Evolutionary conservation across 108 stramenopile genomes (phyloP).

Genomic region (Schizochytrium sp.): DNA sequence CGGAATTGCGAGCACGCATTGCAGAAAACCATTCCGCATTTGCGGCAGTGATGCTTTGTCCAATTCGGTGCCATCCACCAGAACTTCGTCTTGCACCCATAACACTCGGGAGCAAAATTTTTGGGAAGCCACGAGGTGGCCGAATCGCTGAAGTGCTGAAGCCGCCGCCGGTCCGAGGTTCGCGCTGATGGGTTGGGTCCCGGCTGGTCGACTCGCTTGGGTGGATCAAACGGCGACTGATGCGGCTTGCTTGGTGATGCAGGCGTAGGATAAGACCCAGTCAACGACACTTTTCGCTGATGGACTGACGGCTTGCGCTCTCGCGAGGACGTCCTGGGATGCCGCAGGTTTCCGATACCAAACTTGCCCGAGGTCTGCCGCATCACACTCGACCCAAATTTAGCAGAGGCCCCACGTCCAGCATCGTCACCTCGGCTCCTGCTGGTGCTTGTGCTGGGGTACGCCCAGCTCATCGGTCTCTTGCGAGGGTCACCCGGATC

Average conservation of each 20-base stretch:
- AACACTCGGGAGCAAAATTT: background rate
- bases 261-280: background rate
- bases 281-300: too few relatives aligned
- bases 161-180: background rate
- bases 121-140: slow-evolving; percentile 12
- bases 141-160: background rate
- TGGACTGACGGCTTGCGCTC: too few relatives aligned
- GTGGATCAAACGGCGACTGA: background rate
- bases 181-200: background rate
- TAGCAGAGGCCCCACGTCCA: too few relatives aligned
- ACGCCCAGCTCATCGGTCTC: too few relatives aligned
- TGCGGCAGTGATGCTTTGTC: background rate
- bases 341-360: too few relatives aligned
- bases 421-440: too few relatives aligned
- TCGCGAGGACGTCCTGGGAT: too few relatives aligned
- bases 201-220: background rate
- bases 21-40: background rate
- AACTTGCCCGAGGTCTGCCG: too few relatives aligned
- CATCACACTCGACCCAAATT: too few relatives aligned
- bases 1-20: background rate
- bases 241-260: background rate
- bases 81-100: background rate
- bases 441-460: too few relatives aligned
- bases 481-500: too few relatives aligned
- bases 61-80: background rate